Evolutionary conservation across 148 eudicot genomes (phyloP).

Genomic region (Agrostemma githago): DNA sequence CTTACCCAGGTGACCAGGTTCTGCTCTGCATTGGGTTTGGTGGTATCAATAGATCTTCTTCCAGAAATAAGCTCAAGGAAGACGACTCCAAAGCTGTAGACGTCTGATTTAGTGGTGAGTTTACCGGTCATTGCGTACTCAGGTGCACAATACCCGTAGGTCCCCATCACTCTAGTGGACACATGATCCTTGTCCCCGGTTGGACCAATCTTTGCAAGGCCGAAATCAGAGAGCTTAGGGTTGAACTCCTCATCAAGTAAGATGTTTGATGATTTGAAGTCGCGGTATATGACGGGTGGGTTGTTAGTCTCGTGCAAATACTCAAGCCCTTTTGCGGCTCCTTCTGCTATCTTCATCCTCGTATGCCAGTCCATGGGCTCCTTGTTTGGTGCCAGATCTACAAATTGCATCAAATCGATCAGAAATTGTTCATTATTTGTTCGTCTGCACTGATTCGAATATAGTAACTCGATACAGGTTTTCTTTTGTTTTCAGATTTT

Average conservation of each 20-base stretch:
- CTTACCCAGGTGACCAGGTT: constrained; percentile 70
- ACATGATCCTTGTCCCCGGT: constrained; percentile 56
- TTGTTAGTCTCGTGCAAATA: constrained; percentile 55
- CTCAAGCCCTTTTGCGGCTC: constrained; percentile 71
- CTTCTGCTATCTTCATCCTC: constrained; percentile 70
- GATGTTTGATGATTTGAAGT: constrained; percentile 71
- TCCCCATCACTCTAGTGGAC: constrained; percentile 79
- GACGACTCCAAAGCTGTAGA: constrained; percentile 77
- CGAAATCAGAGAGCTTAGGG: constrained; percentile 75
- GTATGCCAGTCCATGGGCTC: constrained; percentile 62
- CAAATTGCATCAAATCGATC: neutral
- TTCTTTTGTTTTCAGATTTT: neutral
- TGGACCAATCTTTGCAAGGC: constrained; percentile 56
- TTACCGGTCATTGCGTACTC: constrained; percentile 71
- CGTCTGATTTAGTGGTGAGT: constrained; percentile 61
- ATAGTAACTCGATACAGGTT: neutral
- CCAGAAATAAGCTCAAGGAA: constrained; percentile 75
- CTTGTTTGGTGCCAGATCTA: constrained; percentile 45
- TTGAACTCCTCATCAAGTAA: constrained; percentile 55
- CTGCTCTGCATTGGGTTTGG: constrained; percentile 54
- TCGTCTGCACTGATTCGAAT: neutral
- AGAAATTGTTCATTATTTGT: neutral
- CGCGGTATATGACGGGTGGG: constrained; percentile 68
- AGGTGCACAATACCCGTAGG: constrained; percentile 71
- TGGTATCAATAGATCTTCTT: constrained; percentile 57